phyloP scores from a whole-genome alignment of 805 yeast species.

The Kodamaea kakaduensis region DNA sequence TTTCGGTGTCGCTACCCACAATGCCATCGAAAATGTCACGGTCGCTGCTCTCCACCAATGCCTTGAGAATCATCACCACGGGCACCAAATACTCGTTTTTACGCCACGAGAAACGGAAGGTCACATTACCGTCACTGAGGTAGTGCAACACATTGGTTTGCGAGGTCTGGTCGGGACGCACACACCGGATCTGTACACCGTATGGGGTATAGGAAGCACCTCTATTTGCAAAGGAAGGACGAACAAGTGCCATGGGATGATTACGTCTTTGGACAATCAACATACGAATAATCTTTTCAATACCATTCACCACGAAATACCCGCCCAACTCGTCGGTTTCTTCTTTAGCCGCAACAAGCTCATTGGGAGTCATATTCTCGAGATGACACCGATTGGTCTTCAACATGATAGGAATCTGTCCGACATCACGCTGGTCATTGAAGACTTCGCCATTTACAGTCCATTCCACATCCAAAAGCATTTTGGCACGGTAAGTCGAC shows the following conservation, averaged over 20 bases:
- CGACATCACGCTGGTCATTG: conserved; percentile 82
- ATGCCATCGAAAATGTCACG: conserved; percentile 95
- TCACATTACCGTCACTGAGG: conserved; percentile 90
- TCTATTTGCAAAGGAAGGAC: conserved; percentile 92
- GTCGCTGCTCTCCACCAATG: conserved; percentile 85
- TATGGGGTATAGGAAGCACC: conserved; percentile 84
- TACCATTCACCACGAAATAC: conserved; percentile 92
- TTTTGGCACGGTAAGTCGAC: conserved; percentile 73
- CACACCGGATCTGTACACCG: conserved; percentile 93
- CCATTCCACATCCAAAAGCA: conserved; percentile 79
- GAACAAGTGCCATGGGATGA: conserved; percentile 95
- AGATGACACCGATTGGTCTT: conserved; percentile 89
- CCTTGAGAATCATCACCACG: conserved; percentile 87
- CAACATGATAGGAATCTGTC: conserved; percentile 88
- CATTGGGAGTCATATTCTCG: conserved; percentile 75
- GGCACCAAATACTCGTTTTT: conserved; percentile 95
- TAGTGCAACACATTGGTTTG: conserved; percentile 97
- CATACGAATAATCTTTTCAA: conserved; percentile 95
- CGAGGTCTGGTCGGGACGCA: conserved; percentile 95
- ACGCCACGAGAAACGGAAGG: conserved; percentile 95
- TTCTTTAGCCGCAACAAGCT: conserved; percentile 74
- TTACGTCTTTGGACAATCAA: conserved; percentile 96
- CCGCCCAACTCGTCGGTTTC: conserved; percentile 97
- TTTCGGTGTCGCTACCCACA: conserved; percentile 79
- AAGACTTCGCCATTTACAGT: conserved; percentile 81